Base-by-base conservation (phyloP, 495 filamentous ascomycete species). In the Cladorrhinum samala region DNA sequence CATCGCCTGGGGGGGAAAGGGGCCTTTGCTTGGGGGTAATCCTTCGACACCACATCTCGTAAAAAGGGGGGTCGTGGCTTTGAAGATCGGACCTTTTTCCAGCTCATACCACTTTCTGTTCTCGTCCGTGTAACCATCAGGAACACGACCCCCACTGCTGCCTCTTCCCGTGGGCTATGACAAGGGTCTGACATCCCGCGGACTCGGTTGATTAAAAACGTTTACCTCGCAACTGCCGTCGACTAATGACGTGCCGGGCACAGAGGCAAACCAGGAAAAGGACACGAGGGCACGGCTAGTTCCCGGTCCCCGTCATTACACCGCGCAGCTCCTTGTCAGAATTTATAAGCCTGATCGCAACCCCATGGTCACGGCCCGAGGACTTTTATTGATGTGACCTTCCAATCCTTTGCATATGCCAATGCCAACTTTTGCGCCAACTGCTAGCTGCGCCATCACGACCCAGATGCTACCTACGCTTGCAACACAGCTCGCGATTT, bases 71-170 rank as follows among this genome's bases (percentile, higher is more conserved):
- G n/a, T n/a, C n/a, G n/a, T n/a, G n/a, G n/a, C n/a, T n/a, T n/a
- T n/a, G n/a, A n/a, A 27, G 20, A 9, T 46, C 21, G 23, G 43
- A 27, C 19, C 18, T 27, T 25, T 18, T 24, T 20, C 6, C 5
- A 11, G 19, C 43, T 5, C 19, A 46, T 25, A 43, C 53, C 46
- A 56, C 53, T 56, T 56, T 50, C 47, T 56, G 53, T 56, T 56
- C 53, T 39, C 50, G 47, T 45, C 17, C 7, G 48, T 56, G 53
- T 46, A 46, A 51, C 47, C 6, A 41, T 45, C 21, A 17, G 33
- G 37, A 11, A 24, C 42, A 18, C 9, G 9, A 18, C 21, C 19
- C 18, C 17, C 14, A 4, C 4, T 43, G 14, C 21, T 45, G 16
- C 42, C 17, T 21, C 17, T 11, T 45, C 18, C 45, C 45, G 45